Evolutionary conservation across 441 rosid species (phyloP).

Genomic region (Erodium texanum): DNA sequence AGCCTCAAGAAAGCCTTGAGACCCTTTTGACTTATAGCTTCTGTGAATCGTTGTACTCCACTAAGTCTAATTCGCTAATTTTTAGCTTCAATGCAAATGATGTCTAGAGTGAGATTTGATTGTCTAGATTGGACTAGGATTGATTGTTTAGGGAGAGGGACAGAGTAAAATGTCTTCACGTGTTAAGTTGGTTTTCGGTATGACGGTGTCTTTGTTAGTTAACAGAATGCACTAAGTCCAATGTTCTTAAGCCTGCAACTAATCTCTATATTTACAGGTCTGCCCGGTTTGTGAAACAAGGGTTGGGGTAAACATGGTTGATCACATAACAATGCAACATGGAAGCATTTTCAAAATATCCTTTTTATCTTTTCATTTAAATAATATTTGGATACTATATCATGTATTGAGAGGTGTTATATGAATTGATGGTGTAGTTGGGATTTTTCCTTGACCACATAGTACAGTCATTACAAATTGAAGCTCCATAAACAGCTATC

Average conservation of each 20-base stretch:
- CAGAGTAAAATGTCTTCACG: not conserved
- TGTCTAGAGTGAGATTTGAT: not conserved
- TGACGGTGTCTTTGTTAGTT: too few relatives aligned
- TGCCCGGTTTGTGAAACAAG: constrained; percentile 32
- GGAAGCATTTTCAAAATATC: constrained; percentile 33
- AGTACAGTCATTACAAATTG: constrained; percentile 37
- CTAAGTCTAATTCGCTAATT: too few relatives aligned
- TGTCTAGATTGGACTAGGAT: not conserved
- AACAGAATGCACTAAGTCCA: too few relatives aligned
- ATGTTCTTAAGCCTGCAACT: too few relatives aligned
- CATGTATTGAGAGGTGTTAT: too few relatives aligned
- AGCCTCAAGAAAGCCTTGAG: not conserved
- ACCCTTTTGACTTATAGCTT: not conserved
- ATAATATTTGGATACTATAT: not conserved
- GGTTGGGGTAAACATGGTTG: constrained; percentile 30
- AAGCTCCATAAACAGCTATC: constrained; percentile 38
- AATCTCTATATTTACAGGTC: constrained; percentile 20
- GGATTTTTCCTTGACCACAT: constrained; percentile 35
- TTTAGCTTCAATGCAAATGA: too few relatives aligned
- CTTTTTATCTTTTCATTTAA: not conserved
- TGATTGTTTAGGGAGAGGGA: not conserved
- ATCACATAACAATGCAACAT: constrained; percentile 30
- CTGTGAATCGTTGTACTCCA: too few relatives aligned
- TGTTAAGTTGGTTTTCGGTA: too few relatives aligned
- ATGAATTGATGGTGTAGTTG: not conserved